Evolutionary conservation across 371 early-diverging fungal genomes (phyloP), one percentile per base, ranked within the genome.

Genomic region (Mortierella sp.): DNA sequence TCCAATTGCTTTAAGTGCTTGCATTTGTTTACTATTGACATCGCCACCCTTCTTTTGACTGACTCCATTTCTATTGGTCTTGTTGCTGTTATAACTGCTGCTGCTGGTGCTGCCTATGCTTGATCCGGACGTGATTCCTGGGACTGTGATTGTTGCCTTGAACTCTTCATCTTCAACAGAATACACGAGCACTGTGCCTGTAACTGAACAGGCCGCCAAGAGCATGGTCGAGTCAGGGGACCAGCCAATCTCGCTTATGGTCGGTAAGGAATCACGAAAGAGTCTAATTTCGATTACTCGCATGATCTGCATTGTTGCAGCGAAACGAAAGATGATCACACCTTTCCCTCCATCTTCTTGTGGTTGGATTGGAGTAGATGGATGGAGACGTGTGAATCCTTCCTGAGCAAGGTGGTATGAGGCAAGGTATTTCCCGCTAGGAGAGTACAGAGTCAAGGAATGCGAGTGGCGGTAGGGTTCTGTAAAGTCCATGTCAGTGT

Each of bases 341-440:
- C 77, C 83, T 39, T 59, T 67, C 11, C 76, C 83, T n/a, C 76
- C 83, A 47, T 81, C 77, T 32, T 81, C 77, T 1, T 73, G 72
- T 2, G 77, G 37, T 18, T 81, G 77, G 37, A 75, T 66, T 9
- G 83, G 67, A 35, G 76, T 57, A 3, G 81, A 73, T 10, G 83
- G 83, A 73, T 81, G 83, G 20, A 81, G 67, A 12, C 83, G 61
- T 1, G 69, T 66, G 52, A 73, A 76, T 8, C 77, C 73, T 32
- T 81, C 83, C 40, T 76, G 77, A 1, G 70, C 73, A 45, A 76
- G 83, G 64, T 81, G 76, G 68, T 76, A 81, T 10, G 83, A 81
- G 22, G 83, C 83, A 9, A 81, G 72, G 62, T 76, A 81, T 28
- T 81, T 81, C 8, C 76, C 76, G 67, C 75, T 81, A 20, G 83